Conservation (phyloP, 2,329 filamentous ascomycete species). For the Sporothrix globosa region DNA sequence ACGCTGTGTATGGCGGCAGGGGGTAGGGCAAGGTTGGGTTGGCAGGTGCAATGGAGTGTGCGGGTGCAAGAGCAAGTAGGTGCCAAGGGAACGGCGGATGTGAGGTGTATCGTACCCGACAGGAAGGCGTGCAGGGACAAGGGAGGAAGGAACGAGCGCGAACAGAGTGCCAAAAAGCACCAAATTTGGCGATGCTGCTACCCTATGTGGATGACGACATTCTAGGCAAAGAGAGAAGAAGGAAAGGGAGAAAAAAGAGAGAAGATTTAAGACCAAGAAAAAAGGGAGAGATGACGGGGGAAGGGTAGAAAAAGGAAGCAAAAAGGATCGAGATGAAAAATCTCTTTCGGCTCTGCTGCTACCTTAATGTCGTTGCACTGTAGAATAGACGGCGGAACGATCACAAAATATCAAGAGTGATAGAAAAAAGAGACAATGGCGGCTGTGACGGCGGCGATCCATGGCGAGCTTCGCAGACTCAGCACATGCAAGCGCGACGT, state of each 20-base stretch:
- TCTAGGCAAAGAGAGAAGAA: background rate
- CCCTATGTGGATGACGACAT: constrained; percentile 1
- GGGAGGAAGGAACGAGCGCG: background rate
- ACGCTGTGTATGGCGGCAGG: background rate
- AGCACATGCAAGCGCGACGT: background rate
- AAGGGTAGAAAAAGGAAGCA: background rate
- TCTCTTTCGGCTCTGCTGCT: constrained; percentile 21
- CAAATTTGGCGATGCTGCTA: constrained; percentile 17
- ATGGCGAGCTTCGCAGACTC: background rate
- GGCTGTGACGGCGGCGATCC: constrained; percentile 9
- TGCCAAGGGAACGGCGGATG: background rate
- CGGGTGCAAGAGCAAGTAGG: background rate
- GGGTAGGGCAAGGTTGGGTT: background rate
- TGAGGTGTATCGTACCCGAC: background rate
- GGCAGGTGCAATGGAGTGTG: constrained; percentile 3
- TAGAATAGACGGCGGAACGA: background rate
- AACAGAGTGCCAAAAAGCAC: background rate
- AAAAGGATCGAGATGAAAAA: background rate
- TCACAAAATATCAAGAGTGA: background rate
- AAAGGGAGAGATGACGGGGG: background rate
- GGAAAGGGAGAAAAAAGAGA: background rate
- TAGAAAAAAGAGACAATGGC: background rate
- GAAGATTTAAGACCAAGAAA: background rate
- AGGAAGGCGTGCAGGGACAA: background rate
- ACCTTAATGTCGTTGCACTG: constrained; percentile 21